Evolutionary conservation across 1,284 basidiomycete species (phyloP).

Genomic region (Fomitopsis betulina): DNA sequence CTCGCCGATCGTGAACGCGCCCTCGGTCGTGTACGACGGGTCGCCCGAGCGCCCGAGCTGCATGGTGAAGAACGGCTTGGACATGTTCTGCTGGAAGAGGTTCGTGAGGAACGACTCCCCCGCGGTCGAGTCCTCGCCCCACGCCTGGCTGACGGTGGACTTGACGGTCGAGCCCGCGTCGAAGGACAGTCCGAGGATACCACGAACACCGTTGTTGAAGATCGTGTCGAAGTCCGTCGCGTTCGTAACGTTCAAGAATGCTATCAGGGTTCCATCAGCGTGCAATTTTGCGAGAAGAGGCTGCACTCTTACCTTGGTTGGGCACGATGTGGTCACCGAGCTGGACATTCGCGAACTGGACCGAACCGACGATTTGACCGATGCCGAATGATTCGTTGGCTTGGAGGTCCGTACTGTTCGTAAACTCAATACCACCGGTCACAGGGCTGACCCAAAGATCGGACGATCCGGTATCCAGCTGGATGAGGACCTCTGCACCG

Average conservation of each 20-base stretch:
- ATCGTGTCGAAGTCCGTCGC: constrained; percentile 20
- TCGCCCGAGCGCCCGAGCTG: constrained; percentile 23
- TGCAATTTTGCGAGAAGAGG: background rate
- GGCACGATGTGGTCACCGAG: constrained; percentile 24
- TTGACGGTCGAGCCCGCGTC: constrained; percentile 19
- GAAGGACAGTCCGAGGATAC: constrained; percentile 25
- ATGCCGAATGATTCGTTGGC: constrained; percentile 19
- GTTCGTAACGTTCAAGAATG: constrained; percentile 25
- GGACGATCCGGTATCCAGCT: constrained; percentile 23
- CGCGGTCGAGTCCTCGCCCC: constrained; percentile 10
- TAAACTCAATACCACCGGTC: constrained; percentile 7
- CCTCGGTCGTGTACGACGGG: constrained; percentile 20
- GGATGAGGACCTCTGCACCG: constrained; percentile 17
- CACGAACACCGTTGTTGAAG: constrained; percentile 17
- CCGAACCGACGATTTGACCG: constrained; percentile 19
- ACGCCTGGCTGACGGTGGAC: constrained; percentile 7
- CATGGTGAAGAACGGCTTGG: constrained; percentile 24
- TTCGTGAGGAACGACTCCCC: constrained; percentile 22
- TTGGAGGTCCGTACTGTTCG: constrained; percentile 17
- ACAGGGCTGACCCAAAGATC: constrained; percentile 20
- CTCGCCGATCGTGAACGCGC: constrained; percentile 28
- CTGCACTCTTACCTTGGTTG: constrained; percentile 21
- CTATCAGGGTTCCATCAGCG: constrained; percentile 12
- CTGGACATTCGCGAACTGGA: constrained; percentile 23
- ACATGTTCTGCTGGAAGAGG: constrained; percentile 22